These are phyloP conservation scores for Nothophaeocryptopus gaeumannii DNA, from an alignment of 2,329 filamentous ascomycete species.

Conservation along the genomic window DNA sequence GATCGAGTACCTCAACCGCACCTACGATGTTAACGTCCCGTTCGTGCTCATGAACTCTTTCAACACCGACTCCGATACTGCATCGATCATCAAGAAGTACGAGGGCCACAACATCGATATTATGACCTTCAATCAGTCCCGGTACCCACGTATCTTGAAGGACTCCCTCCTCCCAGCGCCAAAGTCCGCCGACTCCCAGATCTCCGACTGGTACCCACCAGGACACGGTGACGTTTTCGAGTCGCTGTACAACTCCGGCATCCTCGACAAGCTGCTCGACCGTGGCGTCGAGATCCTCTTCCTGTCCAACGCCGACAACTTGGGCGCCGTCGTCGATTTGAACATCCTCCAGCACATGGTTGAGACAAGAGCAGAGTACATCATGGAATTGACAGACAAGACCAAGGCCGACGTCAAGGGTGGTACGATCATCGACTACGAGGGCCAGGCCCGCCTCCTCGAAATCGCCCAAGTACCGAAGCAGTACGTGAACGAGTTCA, in stretches of 20 bases:
- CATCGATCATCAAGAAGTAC: slow-evolving; percentile 99
- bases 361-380: slow-evolving; percentile 94
- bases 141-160: slow-evolving; percentile 96
- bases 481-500: slow-evolving; percentile 99
- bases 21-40: slow-evolving; percentile 93
- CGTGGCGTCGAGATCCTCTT: slow-evolving; percentile 97
- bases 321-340: slow-evolving; percentile 95
- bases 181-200: slow-evolving; percentile 80
- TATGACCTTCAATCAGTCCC: slow-evolving; percentile 98
- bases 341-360: slow-evolving; percentile 99
- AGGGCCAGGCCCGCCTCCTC: slow-evolving; percentile 91
- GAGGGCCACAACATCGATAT: slow-evolving; percentile 99
- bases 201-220: slow-evolving; percentile 97
- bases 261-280: slow-evolving; percentile 91
- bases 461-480: slow-evolving; percentile 99
- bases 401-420: slow-evolving; percentile 99
- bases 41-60: slow-evolving; percentile 99
- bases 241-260: slow-evolving; percentile 98
- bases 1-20: slow-evolving; percentile 98
- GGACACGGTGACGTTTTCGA: slow-evolving; percentile 99
- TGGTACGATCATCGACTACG: slow-evolving; percentile 99
- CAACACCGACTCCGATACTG: slow-evolving; percentile 98
- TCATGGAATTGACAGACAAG: slow-evolving; percentile 99
- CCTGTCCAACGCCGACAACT: slow-evolving; percentile 98
- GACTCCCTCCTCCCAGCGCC: slow-evolving; percentile 95